Evolutionary conservation across 352 stramenopile genomes (phyloP).

Genomic region (Phytophthora niederhauseri): DNA sequence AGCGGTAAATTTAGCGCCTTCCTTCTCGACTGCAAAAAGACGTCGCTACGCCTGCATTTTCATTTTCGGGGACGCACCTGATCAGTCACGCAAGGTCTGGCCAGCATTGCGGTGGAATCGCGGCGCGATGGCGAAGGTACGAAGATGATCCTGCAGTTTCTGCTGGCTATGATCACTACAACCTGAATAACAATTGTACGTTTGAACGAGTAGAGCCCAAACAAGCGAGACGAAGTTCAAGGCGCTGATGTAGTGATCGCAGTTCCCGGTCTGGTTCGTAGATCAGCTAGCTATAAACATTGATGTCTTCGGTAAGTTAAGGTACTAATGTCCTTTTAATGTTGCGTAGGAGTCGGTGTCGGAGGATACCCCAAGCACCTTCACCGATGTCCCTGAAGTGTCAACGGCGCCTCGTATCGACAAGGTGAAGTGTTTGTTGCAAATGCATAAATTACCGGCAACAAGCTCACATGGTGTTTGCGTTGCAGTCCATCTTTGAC

Average conservation of each 20-base stretch:
- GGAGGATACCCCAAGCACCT: slow-evolving; percentile 9
- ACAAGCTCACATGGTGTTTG: not conserved
- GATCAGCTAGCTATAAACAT: not conserved
- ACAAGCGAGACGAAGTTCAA: slow-evolving; percentile 22
- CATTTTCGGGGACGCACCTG: slow-evolving; percentile 3
- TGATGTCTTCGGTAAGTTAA: not conserved
- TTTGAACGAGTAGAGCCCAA: slow-evolving; percentile 8
- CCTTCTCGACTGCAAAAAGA: not conserved
- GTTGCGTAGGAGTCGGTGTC: not conserved
- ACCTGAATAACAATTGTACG: not conserved
- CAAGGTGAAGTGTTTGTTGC: slow-evolving; percentile 4
- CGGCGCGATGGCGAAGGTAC: slow-evolving; percentile 6
- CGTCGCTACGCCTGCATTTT: slow-evolving; percentile 4
- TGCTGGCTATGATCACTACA: not conserved
- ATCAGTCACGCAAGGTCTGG: not conserved
- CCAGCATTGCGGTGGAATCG: not conserved
- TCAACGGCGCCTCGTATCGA: slow-evolving; percentile 4
- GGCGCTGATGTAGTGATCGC: slow-evolving; percentile 24
- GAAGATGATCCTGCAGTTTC: not conserved
- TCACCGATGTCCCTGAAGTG: slow-evolving; percentile 1
- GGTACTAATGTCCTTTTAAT: not conserved
- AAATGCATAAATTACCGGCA: not conserved
- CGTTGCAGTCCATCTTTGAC: slow-evolving; percentile 38
- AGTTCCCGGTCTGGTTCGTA: slow-evolving; percentile 15
- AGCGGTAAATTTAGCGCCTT: slow-evolving; percentile 14